These are phyloP conservation scores for Ascochyta rabiei DNA, from an alignment of 2,329 filamentous ascomycete genomes.

Conservation along the genomic window DNA sequence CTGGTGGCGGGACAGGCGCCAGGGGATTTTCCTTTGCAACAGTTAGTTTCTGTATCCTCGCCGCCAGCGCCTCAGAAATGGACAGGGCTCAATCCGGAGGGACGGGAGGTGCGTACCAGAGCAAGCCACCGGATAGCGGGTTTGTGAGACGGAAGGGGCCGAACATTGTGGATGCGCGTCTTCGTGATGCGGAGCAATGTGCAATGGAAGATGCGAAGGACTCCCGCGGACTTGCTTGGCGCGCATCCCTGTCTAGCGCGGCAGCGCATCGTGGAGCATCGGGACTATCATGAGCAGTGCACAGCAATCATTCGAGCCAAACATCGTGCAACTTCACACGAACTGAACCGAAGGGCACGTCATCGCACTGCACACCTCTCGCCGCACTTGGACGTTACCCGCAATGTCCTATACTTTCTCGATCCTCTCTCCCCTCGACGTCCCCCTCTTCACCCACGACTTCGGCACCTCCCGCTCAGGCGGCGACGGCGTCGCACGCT, in stretches of 20 bases:
- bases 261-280: slow-evolving; percentile 21
- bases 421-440: slow-evolving; percentile 94
- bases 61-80: neutral
- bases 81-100: neutral
- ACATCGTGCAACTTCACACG: neutral
- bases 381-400: neutral
- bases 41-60: neutral
- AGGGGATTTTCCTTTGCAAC: slow-evolving; percentile 86
- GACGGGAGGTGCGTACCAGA: slow-evolving; percentile 38
- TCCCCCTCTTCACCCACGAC: slow-evolving; percentile 93
- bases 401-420: slow-evolving; percentile 98
- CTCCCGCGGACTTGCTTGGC: slow-evolving; percentile 42
- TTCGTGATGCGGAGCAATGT: slow-evolving; percentile 19
- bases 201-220: slow-evolving; percentile 29
- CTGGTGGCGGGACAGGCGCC: slow-evolving; percentile 82
- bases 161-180: slow-evolving; percentile 43
- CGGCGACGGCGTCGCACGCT: slow-evolving; percentile 89
- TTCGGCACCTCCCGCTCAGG: slow-evolving; percentile 97
- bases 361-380: too few species aligned
- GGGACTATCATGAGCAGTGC: neutral
- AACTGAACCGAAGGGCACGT: neutral
- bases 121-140: slow-evolving; percentile 47
- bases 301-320: neutral
- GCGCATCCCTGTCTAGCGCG: slow-evolving; percentile 31
- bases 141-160: slow-evolving; percentile 49